Evolutionary conservation across 2,329 filamentous ascomycete genomes (phyloP), one percentile per base, ranked within the genome.

Genomic region (Colletotrichum lini): DNA sequence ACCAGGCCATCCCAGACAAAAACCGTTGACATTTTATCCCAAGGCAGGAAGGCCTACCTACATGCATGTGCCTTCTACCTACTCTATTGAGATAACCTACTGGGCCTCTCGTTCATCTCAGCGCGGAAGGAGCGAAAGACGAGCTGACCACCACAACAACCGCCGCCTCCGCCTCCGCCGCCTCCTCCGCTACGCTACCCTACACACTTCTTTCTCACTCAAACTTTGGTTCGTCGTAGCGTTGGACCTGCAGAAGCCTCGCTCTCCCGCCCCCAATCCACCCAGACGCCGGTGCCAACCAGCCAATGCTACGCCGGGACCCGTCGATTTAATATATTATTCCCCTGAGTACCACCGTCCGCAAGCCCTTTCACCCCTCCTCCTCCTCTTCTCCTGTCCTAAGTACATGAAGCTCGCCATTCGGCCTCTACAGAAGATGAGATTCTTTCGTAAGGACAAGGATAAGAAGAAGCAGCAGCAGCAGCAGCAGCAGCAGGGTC

Each of bases 401-500:
- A 12, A 38, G 53, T 57, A 60, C 64, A 73, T 72, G 73, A 69
- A 65, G 61, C 64, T 74, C 59, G 52, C 72, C 67, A 56, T 71
- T 50, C 66, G 72, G 70, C 63, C 65, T 60, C 45, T 74, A 54
- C 66, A 67, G 54, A 72, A 70, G 50, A 72, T 72, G 70, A 42
- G 61, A 56, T 72, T 72, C 61, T 74, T 73, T 35, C 53, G 60
- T 23, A 73, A 53, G 40, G 72, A 73, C 30, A 73, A 74, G 57
- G 72, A 74, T 56, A 74, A 74, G 71, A 74, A 73, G 60, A 72
- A 72, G 69, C 65, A 71, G 59, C 26, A 26, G 26, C 42, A 45
- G 35, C 62, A 60, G 42, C 67, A 70, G 58, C 67, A 70, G 52
- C 63, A 47, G 26, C 65, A 59, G 40, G 52, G 47, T 30, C 69